Evolutionary conservation across 1,284 basidiomycete species (phyloP).

Genomic region (Cutaneotrichosporon sp.): DNA sequence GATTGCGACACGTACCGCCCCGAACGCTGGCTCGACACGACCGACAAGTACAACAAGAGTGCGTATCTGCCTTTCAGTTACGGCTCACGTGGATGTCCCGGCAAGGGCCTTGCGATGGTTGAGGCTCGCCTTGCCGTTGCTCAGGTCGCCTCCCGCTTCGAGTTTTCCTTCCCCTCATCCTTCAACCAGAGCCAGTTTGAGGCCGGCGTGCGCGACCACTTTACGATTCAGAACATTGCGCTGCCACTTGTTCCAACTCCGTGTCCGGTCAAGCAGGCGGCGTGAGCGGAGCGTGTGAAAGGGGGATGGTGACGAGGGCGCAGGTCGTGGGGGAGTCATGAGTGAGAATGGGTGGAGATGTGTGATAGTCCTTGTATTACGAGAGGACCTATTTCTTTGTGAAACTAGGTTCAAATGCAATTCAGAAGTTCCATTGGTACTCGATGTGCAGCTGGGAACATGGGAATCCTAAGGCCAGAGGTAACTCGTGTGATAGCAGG

Average conservation of each 20-base stretch:
- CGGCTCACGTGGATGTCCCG: slow-evolving; percentile 14
- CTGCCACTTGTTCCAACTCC: slow-evolving; percentile 11
- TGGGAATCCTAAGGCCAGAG: no score
- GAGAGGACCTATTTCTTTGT: neutral
- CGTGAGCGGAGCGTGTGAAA: neutral
- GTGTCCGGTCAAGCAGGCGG: neutral
- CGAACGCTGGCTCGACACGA: slow-evolving; percentile 59
- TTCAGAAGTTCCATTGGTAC: no score
- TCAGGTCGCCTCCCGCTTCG: slow-evolving; percentile 4
- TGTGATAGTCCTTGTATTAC: neutral
- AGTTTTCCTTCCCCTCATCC: slow-evolving; percentile 9
- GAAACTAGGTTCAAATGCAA: no score
- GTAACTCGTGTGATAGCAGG: no score
- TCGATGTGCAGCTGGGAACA: no score
- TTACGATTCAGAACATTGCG: slow-evolving; percentile 13
- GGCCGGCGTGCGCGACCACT: slow-evolving; percentile 14
- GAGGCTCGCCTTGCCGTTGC: slow-evolving; percentile 17
- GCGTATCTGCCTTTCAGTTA: slow-evolving; percentile 18
- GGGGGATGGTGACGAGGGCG: neutral
- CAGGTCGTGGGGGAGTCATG: neutral
- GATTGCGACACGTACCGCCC: slow-evolving; percentile 62
- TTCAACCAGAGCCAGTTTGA: slow-evolving; percentile 14
- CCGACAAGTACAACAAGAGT: slow-evolving; percentile 5
- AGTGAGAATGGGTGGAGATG: neutral
- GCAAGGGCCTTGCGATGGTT: slow-evolving; percentile 14